phyloP scores from a whole-genome alignment of 768 basidiomycete species.

The Hygrocybe punicea region DNA sequence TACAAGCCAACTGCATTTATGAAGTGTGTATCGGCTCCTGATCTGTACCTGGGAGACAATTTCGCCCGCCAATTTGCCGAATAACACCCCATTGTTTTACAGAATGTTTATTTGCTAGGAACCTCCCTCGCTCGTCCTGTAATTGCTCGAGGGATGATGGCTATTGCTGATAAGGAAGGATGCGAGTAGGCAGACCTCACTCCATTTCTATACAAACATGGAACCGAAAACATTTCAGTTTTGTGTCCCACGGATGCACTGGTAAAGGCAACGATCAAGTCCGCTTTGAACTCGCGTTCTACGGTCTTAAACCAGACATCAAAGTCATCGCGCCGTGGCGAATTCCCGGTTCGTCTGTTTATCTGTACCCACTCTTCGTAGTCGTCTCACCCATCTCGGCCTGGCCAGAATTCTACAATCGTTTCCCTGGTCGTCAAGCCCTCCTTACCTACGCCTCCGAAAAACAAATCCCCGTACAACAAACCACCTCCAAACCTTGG shows the following conservation, averaged over 20 bases:
- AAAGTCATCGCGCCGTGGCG: conserved; percentile 99
- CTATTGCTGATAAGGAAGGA: conserved; percentile 80
- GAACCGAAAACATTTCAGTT: conserved; percentile 47
- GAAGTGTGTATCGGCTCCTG: conserved; percentile 73
- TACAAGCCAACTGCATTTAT: conserved; percentile 98
- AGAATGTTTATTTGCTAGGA: conserved; percentile 96
- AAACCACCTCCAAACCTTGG: conserved; percentile 97
- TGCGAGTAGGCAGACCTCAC: conserved; percentile 75
- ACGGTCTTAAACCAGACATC: conserved; percentile 96
- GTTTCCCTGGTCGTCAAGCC: conserved; percentile 92
- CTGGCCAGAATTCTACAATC: conserved; percentile 86
- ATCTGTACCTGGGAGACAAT: too few species aligned
- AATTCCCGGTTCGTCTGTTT: conserved; percentile 63
- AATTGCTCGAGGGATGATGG: conserved; percentile 98
- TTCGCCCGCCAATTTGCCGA: neutral
- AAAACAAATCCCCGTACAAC: conserved; percentile 87
- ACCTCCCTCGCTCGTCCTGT: conserved; percentile 98
- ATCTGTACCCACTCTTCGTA: neutral
- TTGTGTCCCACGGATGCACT: conserved; percentile 96
- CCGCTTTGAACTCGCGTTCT: conserved; percentile 98
- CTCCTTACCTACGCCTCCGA: conserved; percentile 86
- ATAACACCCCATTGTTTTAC: conserved; percentile 5
- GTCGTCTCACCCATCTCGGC: neutral
- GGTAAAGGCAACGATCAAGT: conserved; percentile 99
- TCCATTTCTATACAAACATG: neutral